phyloP scores from a whole-genome alignment of 1,284 basidiomycete genomes.

The Trametes hirsuta region DNA sequence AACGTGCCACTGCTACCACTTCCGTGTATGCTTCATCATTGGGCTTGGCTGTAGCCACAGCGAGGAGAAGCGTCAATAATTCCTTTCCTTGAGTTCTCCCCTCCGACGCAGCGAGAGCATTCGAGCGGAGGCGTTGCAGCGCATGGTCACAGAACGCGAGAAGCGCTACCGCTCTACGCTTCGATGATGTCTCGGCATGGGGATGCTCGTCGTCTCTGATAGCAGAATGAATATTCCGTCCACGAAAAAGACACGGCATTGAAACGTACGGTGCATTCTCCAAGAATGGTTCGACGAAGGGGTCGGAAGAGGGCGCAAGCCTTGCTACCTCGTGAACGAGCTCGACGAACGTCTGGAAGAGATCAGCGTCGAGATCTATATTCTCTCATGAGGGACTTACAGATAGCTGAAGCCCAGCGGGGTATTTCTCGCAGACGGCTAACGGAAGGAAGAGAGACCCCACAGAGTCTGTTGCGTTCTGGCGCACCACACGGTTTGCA shows the following conservation, averaged over 20 bases:
- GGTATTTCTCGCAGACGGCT: slow-evolving; percentile 64
- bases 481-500: slow-evolving; percentile 70
- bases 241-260: not conserved
- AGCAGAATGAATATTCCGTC: not conserved
- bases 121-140: slow-evolving; percentile 35
- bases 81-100: slow-evolving; percentile 37
- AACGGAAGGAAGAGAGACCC: slow-evolving; percentile 69
- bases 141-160: slow-evolving; percentile 60
- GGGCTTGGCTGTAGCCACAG: slow-evolving; percentile 36
- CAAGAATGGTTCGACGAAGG: slow-evolving; percentile 53
- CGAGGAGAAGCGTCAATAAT: slow-evolving; percentile 49
- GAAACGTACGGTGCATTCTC: slow-evolving; percentile 54
- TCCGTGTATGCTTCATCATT: slow-evolving; percentile 37
- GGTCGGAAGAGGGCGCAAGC: slow-evolving; percentile 53
- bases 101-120: slow-evolving; percentile 24
- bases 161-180: slow-evolving; percentile 68
- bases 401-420: slow-evolving; percentile 52
- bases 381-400: slow-evolving; percentile 45
- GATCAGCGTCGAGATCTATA: slow-evolving; percentile 22
- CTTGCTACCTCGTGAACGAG: slow-evolving; percentile 69
- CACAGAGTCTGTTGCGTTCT: slow-evolving; percentile 63
- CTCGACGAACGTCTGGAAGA: slow-evolving; percentile 62
- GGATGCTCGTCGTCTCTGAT: slow-evolving; percentile 58
- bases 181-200: slow-evolving; percentile 47
- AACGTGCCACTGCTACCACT: slow-evolving; percentile 51